These are phyloP conservation scores for Lantana camara DNA, from an alignment of 257 asterid genomes.

Conservation along the genomic window DNA sequence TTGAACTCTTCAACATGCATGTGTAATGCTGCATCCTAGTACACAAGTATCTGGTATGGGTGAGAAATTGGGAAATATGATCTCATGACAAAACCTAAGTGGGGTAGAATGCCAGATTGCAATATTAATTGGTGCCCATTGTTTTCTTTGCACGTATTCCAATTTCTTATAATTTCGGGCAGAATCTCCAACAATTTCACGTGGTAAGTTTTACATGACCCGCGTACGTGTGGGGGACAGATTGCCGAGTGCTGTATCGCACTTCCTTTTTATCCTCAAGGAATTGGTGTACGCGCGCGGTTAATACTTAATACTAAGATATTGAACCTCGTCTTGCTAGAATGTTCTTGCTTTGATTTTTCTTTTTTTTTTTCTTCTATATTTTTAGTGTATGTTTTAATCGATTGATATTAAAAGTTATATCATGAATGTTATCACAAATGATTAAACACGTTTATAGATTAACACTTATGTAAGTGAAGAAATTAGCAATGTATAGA, in stretches of 20 bases:
- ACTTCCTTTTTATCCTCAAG: no score
- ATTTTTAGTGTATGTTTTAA: no score
- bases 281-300: no score
- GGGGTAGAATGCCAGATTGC: slow-evolving; percentile 25
- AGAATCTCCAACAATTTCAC: background rate
- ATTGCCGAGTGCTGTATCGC: background rate
- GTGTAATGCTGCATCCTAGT: slow-evolving; percentile 3
- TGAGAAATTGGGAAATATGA: background rate
- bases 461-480: no score
- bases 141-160: slow-evolving; percentile 10
- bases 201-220: background rate
- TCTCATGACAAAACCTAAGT: slow-evolving; percentile 5
- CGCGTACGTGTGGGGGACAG: background rate
- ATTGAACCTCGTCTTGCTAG: background rate
- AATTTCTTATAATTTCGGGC: background rate
- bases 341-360: background rate
- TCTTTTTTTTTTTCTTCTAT: background rate
- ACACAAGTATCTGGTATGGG: slow-evolving; percentile 1
- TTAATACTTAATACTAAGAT: no score
- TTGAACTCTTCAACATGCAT: slow-evolving; percentile 9
- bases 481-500: no score
- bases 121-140: background rate
- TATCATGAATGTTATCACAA: no score
- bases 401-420: no score
- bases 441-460: no score